Conservation (phyloP, 352 stramenopile species). For the Phytophthora fragariae region DNA sequence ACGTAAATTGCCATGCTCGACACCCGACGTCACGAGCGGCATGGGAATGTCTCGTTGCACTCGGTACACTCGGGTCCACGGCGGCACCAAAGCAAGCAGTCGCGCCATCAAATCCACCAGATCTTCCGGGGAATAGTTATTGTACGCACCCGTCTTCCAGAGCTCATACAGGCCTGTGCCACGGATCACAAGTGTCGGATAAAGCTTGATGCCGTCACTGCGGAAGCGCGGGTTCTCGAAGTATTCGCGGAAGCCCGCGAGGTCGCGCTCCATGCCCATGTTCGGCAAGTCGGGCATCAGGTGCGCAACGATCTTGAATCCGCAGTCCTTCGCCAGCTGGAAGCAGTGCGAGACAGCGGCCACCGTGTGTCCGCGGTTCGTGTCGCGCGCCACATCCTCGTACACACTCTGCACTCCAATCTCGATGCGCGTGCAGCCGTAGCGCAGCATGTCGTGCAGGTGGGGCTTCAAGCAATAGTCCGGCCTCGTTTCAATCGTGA, state of each 20-base stretch:
- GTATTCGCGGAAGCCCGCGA: conserved; percentile 96
- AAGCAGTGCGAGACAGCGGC: conserved; percentile 87
- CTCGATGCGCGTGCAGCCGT: conserved; percentile 97
- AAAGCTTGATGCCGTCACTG: conserved; percentile 97
- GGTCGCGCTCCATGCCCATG: conserved; percentile 96
- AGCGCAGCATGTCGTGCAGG: conserved; percentile 96
- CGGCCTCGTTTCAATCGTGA: conserved; percentile 98
- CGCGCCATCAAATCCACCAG: conserved; percentile 94
- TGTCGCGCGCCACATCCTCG: conserved; percentile 93
- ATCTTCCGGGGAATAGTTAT: conserved; percentile 82
- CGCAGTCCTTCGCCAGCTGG: conserved; percentile 93
- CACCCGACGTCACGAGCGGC: conserved; percentile 96
- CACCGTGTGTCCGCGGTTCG: conserved; percentile 95
- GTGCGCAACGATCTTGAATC: conserved; percentile 98
- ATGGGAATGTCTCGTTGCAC: conserved; percentile 98
- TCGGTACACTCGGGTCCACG: conserved; percentile 96
- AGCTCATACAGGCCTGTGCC: conserved; percentile 97
- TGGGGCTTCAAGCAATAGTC: conserved; percentile 98
- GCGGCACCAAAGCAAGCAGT: conserved; percentile 94
- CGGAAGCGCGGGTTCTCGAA: conserved; percentile 97
- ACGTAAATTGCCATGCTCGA: conserved; percentile 96
- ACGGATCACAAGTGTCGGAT: conserved; percentile 97
- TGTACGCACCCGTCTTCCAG: conserved; percentile 97
- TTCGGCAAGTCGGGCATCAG: conserved; percentile 99
- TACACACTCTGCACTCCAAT: conserved; percentile 98